These are phyloP conservation scores for Vitis hybrid DNA, from an alignment of 177 flowering plant species.

Conservation along the genomic window DNA sequence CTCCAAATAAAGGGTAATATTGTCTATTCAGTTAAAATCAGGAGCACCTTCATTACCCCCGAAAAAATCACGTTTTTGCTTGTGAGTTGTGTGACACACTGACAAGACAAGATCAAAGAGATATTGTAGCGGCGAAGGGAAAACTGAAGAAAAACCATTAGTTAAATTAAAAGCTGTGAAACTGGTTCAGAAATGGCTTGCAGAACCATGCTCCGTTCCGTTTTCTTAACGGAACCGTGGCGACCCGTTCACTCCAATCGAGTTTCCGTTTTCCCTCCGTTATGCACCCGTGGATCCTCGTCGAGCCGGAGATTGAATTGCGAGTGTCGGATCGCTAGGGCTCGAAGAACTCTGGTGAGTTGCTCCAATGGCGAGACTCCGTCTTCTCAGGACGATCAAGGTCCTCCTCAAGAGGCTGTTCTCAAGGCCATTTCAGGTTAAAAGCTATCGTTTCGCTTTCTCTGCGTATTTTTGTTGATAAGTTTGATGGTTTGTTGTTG, in stretches of 20 bases:
- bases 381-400: conserved; percentile 48
- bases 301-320: conserved; percentile 2
- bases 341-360: conserved; percentile 27
- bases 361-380: conserved; percentile 40
- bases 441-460: background rate
- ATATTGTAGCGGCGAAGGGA: background rate
- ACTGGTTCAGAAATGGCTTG: conserved; percentile 40
- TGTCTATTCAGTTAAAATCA: too few relatives aligned
- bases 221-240: conserved; percentile 38
- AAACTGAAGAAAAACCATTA: background rate
- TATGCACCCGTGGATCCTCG: conserved; percentile 7
- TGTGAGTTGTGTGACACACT: too few relatives aligned
- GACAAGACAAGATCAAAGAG: too few relatives aligned
- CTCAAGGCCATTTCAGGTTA: conserved; percentile 92
- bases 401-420: conserved; percentile 93
- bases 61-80: too few relatives aligned
- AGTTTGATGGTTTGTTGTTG: background rate
- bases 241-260: conserved; percentile 22
- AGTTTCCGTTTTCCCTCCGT: conserved; percentile 8
- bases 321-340: conserved; percentile 15
- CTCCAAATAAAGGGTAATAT: too few relatives aligned
- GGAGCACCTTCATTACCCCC: too few relatives aligned
- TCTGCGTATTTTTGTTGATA: background rate
- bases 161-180: background rate
- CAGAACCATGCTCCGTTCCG: conserved; percentile 38